A percentile compares a stretch with the other conserved stretches of the same genome.
These are phyloP conservation scores for Uronychia setigera DNA, from an alignment of 73 alveolate genomes.

Conservation along the genomic window DNA sequence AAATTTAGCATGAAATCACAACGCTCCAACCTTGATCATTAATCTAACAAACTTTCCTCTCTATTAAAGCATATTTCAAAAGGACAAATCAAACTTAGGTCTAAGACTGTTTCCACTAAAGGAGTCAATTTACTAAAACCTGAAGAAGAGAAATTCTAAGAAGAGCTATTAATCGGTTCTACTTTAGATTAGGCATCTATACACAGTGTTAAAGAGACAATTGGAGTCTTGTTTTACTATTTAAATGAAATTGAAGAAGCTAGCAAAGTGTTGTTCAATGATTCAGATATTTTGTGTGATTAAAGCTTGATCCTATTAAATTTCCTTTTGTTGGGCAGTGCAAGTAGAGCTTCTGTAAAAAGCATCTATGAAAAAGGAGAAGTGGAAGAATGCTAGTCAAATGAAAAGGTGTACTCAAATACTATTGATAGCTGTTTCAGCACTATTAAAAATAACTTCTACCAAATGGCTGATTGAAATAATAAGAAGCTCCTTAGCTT, in stretches of 20 bases:
- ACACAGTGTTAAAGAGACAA: neutral
- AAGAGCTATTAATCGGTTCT: neutral
- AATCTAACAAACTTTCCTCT: too few relatives aligned
- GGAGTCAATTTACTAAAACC: neutral
- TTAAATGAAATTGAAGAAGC: neutral
- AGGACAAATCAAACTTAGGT: neutral
- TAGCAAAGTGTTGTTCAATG: neutral
- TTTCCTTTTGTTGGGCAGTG: neutral
- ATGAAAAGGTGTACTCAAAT: neutral
- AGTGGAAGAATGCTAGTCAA: neutral
- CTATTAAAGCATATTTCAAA: too few relatives aligned
- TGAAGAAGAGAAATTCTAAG: neutral
- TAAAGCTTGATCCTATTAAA: neutral
- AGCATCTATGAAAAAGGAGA: neutral
- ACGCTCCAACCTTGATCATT: too few relatives aligned
- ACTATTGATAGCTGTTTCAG: neutral
- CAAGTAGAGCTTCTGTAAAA: neutral
- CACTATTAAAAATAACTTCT: neutral
- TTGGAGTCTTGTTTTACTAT: neutral
- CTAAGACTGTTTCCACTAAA: neutral
- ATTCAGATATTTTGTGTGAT: neutral
- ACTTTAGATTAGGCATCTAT: neutral
- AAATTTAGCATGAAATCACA: neutral
- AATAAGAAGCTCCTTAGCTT: neutral
- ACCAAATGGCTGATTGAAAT: neutral